These are phyloP conservation scores for Fraxinus albicans DNA, from an alignment of 305 asterid genomes.

Conservation along the genomic window DNA sequence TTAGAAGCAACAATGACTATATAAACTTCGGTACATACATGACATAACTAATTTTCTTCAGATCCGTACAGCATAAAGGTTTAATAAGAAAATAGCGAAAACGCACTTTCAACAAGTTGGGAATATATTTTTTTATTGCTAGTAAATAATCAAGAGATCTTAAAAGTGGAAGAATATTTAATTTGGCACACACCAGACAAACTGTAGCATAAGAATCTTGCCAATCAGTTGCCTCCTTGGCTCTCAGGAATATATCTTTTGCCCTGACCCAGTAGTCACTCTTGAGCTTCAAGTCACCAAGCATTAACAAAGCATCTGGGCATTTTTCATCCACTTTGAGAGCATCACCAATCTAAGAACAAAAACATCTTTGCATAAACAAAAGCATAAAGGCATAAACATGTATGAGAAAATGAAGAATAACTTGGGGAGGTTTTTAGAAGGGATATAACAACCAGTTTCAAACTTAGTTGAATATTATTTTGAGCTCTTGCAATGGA, in stretches of 20 bases:
- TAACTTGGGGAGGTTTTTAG: background rate
- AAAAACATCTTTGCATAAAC: constrained; percentile 19
- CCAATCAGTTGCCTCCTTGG: constrained; percentile 70
- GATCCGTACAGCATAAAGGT: background rate
- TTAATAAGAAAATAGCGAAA: background rate
- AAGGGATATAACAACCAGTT: constrained; percentile 61
- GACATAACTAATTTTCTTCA: constrained; percentile 8
- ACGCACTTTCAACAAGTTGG: constrained; percentile 7
- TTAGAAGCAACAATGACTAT: constrained; percentile 14
- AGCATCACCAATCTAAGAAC: constrained; percentile 74
- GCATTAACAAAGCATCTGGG: constrained; percentile 87
- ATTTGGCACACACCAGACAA: constrained; percentile 64
- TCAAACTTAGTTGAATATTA: constrained; percentile 74
- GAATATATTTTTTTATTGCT: constrained; percentile 3
- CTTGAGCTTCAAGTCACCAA: constrained; percentile 95
- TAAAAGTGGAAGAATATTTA: constrained; percentile 18
- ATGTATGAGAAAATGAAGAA: constrained; percentile 11
- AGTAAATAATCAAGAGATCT: background rate
- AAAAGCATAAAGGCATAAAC: background rate
- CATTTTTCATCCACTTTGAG: constrained; percentile 84
- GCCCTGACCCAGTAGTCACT: constrained; percentile 99
- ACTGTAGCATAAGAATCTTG: constrained; percentile 91
- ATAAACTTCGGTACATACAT: constrained; percentile 1
- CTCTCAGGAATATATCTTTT: constrained; percentile 81
- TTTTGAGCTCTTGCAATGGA: constrained; percentile 87